These are phyloP conservation scores for Abrus precatorius DNA, from an alignment of 306 rosid genomes.

Conservation along the genomic window DNA sequence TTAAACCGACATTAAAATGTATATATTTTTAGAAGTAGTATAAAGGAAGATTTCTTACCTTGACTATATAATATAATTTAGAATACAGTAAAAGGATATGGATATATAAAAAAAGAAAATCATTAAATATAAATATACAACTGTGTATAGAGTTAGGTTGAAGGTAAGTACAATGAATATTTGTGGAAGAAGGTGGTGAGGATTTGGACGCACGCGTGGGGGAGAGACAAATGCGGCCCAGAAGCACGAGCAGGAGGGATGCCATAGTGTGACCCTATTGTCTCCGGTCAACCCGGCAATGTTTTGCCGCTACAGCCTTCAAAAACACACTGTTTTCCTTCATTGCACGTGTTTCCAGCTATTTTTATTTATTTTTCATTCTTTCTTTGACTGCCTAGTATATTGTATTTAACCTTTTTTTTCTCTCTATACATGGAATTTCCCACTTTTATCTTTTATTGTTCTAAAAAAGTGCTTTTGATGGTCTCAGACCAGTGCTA, in stretches of 20 bases:
- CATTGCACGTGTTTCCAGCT: conserved; percentile 75
- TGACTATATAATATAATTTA: too few relatives aligned
- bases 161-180: neutral
- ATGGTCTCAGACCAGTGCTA: too few relatives aligned
- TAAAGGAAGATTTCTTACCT: too few relatives aligned
- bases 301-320: conserved; percentile 43
- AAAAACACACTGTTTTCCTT: conserved; percentile 48
- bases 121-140: neutral
- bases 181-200: conserved; percentile 41
- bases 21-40: too few relatives aligned
- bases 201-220: conserved; percentile 56
- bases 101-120: neutral
- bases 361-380: neutral
- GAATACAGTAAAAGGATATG: neutral
- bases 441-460: too few relatives aligned
- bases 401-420: neutral
- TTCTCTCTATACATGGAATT: too few relatives aligned
- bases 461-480: too few relatives aligned
- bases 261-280: conserved; percentile 59
- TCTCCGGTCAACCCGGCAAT: conserved; percentile 89
- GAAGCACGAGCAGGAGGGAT: conserved; percentile 51
- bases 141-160: neutral
- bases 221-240: conserved; percentile 50
- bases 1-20: too few relatives aligned
- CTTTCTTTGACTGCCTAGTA: conserved; percentile 36